phyloP scores from a whole-genome alignment of 257 asterid species.

The Jaltomata sinuosa region DNA sequence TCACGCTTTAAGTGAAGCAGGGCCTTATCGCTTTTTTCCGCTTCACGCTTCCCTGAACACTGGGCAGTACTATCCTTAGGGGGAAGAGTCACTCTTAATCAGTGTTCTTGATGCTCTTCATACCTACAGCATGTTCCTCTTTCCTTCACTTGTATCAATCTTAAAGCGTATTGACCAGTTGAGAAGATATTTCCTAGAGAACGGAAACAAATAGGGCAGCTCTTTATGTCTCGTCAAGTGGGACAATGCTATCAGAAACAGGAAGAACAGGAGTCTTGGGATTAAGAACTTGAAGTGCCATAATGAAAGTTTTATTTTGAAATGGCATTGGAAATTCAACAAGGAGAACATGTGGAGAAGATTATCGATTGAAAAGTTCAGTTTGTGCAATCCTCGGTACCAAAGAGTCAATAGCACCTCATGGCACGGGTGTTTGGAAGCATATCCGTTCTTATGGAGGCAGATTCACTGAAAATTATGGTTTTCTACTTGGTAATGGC shows the following conservation, averaged over 20 bases:
- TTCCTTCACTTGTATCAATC: neutral
- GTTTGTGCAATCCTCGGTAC: neutral
- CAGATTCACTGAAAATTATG: neutral
- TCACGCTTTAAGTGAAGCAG: no score
- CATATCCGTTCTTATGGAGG: neutral
- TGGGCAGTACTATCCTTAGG: neutral
- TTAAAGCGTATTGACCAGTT: neutral
- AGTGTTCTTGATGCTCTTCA: neutral
- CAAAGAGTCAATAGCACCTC: neutral
- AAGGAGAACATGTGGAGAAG: neutral
- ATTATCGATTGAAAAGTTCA: neutral
- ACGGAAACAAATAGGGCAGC: neutral
- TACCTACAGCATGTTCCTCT: neutral
- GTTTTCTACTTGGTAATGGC: neutral
- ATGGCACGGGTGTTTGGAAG: neutral
- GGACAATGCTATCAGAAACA: neutral
- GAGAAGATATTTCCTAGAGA: neutral
- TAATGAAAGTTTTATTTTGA: neutral
- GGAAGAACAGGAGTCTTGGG: neutral
- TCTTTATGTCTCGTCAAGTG: neutral
- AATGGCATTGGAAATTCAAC: neutral
- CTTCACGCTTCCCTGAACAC: no score
- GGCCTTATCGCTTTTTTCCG: no score
- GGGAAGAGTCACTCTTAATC: neutral
- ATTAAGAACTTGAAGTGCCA: neutral